Base-by-base conservation (phyloP, 805 yeast species). In the Spathaspora girioi region DNA sequence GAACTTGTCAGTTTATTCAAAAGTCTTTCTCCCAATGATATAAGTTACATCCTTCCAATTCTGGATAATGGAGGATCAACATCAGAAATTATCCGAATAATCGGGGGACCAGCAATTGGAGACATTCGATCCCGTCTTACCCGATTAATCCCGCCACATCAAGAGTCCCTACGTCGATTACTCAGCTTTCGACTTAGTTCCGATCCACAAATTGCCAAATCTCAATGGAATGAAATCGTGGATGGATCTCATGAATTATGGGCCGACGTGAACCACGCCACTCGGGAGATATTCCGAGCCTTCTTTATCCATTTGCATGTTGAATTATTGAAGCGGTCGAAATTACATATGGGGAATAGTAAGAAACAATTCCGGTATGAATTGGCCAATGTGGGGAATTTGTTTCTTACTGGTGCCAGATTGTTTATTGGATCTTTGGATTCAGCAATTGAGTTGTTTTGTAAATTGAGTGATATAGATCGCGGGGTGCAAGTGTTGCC, bases 61-160 rank as follows among this genome's bases (percentile, higher is more conserved):
- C 83, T 89, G 46, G 98, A 92, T 65, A 92, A 92, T 63, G 98
- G 98, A 15, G 97, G 97, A 0, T 91, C 97, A 1, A 89, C 97
- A 0, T 86, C 96, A 26, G 97, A 92, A 67, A 79, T 92, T 20
- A 76, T 91, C 5, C 70, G 97, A 12, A 89, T 90, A 1, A 75
- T 92, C 15, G 97, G 97, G 1, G 97, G 98, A 0, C 96, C 97
- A 2, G 97, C 97, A 0, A 89, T 92, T 49, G 98, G 98, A 1
- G 98, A 92, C 63, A 77, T 92, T 2, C 71, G 97, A 46, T 89
- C 96, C 0, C 68, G 98, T 50, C 76, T 91, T 27, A 87, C 90
- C 0, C 69, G 92, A 49, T 68, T 92, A 52, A 85, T 89, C 35
- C 86, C 90, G 1, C 79, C 76, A 31, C 70, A 76, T 26, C 72